A percentile compares a stretch with the other conserved stretches of the same genome.
Evolutionary conservation across 1,284 basidiomycete genomes (phyloP).

Genomic region (Cryptococcus hybrid): DNA sequence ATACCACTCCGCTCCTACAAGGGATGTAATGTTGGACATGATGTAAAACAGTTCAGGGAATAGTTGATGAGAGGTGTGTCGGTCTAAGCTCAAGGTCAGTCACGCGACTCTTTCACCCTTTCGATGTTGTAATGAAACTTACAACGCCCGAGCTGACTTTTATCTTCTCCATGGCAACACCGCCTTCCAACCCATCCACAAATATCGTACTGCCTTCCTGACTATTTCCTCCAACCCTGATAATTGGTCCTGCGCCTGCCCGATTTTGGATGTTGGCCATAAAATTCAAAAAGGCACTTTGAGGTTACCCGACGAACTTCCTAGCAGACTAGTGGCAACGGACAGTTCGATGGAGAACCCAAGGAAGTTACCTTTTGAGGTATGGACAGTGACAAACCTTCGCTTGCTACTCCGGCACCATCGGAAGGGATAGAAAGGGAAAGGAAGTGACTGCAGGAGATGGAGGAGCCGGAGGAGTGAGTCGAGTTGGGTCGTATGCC

Average conservation of each 20-base stretch:
- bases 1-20: slow-evolving; percentile 62
- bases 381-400: slow-evolving; percentile 47
- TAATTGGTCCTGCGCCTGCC: slow-evolving; percentile 60
- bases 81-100: slow-evolving; percentile 18
- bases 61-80: slow-evolving; percentile 61
- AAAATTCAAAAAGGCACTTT: slow-evolving; percentile 68
- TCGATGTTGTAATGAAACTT: slow-evolving; percentile 2
- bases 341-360: slow-evolving; percentile 73
- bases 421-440: slow-evolving; percentile 25
- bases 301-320: slow-evolving; percentile 49
- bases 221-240: slow-evolving; percentile 74
- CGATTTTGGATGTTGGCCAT: slow-evolving; percentile 60
- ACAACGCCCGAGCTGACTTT: slow-evolving; percentile 21
- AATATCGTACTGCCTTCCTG: slow-evolving; percentile 60
- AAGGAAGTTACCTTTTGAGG: slow-evolving; percentile 61
- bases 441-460: slow-evolving; percentile 26
- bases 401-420: slow-evolving; percentile 15
- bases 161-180: slow-evolving; percentile 53
- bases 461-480: slow-evolving; percentile 36
- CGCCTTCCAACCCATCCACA: slow-evolving; percentile 50
- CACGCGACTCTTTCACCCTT: background rate
- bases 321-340: slow-evolving; percentile 62
- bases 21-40: slow-evolving; percentile 58
- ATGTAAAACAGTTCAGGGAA: slow-evolving; percentile 61
- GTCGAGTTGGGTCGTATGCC: slow-evolving; percentile 39